Evolutionary conservation across 306 rosid species (phyloP), one percentile per base, ranked within the genome.

Genomic region (Bauhinia variegata): DNA sequence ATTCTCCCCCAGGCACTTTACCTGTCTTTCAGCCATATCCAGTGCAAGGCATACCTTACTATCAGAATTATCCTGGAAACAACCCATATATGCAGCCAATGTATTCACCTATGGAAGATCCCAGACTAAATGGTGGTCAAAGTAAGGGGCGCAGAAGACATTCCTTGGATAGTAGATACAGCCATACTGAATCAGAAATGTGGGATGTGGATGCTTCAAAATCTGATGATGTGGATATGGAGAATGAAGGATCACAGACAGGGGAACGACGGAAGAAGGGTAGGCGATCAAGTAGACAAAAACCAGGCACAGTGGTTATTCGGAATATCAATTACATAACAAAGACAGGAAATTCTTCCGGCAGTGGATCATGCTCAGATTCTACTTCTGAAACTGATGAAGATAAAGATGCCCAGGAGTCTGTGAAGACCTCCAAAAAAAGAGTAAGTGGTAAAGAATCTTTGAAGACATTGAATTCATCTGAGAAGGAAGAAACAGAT

Each of bases 11-110:
- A 1, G 96, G 97, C 33, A 50, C 90, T 33, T 17, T 85, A 7
- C 99, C 99, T 4, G 86, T 79, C 72, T 90, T 66, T 85, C 97
- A 66, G 60, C 83, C 92, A 66, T 95, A 86, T 82, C 89, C 96
- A 38, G 82, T 92, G 81, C 98, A 89, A 71, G 99, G 99, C 76
- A 88, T 95, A 79, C 97, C 97, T 58, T 95, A 88, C 78, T 95
- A 85, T 78, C 97, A 77, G 69, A 60, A 84, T 62, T 88, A 85
- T 80, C 91, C 88, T 2, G 99, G 95, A 70, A 76, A 82, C 63
- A 43, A 82, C 78, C 96, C 91, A 1, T 86, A 34, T 77, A 80
- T 79, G 74, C 99, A 86, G 78, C 87, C 97, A 63, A 89, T 83
- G 55, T 88, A 83, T 84, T 76, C 91, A 14, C 72, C 81, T 5